A percentile compares a stretch with the other conserved stretches of the same genome.
Evolutionary conservation across 2,329 filamentous ascomycete genomes (phyloP).

Genomic region (Aspergillus pseudotamarii): DNA sequence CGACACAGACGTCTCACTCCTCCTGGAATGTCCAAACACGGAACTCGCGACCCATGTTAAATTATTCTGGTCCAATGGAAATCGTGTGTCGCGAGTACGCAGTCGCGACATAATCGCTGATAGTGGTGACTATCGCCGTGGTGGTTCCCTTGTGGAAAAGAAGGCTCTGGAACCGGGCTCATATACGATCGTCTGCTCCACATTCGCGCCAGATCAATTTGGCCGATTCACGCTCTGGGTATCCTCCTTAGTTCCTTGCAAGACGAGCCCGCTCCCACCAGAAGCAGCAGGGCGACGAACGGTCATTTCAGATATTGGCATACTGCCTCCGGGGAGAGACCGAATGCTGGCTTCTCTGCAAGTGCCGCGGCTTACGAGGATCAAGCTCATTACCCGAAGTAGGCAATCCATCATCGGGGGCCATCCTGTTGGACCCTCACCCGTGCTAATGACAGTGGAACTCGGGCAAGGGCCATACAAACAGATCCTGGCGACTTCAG

Average conservation of each 20-base stretch:
- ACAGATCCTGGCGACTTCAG: slow-evolving; percentile 65
- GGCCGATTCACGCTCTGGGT: slow-evolving; percentile 75
- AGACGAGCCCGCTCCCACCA: slow-evolving; percentile 64
- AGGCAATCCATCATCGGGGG: slow-evolving; percentile 45
- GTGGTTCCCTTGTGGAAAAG: slow-evolving; percentile 71
- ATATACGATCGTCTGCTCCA: slow-evolving; percentile 89
- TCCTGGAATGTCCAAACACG: slow-evolving; percentile 69
- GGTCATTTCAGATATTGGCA: slow-evolving; percentile 47
- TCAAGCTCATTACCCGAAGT: slow-evolving; percentile 59
- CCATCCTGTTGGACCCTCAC: slow-evolving; percentile 45
- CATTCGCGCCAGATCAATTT: slow-evolving; percentile 79
- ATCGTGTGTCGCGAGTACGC: slow-evolving; percentile 69
- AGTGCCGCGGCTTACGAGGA: slow-evolving; percentile 60
- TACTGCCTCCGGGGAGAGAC: slow-evolving; percentile 57
- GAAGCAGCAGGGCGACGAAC: slow-evolving; percentile 76
- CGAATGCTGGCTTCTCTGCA: slow-evolving; percentile 57
- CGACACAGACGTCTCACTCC: slow-evolving; percentile 67
- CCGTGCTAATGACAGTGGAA: slow-evolving; percentile 73
- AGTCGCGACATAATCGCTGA: slow-evolving; percentile 76
- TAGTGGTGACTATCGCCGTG: slow-evolving; percentile 85
- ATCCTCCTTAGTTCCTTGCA: slow-evolving; percentile 60
- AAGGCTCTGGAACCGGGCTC: slow-evolving; percentile 65
- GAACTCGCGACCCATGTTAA: slow-evolving; percentile 82
- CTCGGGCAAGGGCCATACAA: slow-evolving; percentile 71
- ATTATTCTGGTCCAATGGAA: slow-evolving; percentile 75